phyloP scores from a whole-genome alignment of 768 basidiomycete genomes.

The Baorangia bicolor region DNA sequence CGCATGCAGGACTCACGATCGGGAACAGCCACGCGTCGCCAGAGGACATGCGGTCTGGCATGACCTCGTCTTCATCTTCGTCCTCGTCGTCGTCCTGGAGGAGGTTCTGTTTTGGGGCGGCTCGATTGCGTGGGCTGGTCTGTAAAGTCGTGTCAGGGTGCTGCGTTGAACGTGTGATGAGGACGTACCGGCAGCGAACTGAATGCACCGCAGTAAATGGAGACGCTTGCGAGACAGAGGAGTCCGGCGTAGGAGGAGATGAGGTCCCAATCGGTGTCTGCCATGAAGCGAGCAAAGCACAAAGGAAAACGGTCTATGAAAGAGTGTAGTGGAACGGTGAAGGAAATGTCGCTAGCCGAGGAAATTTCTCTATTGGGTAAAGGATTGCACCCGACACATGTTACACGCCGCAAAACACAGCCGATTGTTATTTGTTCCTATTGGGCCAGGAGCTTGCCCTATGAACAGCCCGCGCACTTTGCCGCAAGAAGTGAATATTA shows the following conservation, averaged over 20 bases:
- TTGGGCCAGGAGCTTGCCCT: too few species aligned
- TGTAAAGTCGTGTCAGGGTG: background rate
- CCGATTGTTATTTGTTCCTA: too few species aligned
- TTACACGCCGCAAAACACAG: too few species aligned
- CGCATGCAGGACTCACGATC: constrained; percentile 46
- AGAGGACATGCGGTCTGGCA: constrained; percentile 59
- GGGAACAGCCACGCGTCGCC: constrained; percentile 76
- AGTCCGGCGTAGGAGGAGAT: constrained; percentile 70
- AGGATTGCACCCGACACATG: too few species aligned
- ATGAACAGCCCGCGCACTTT: background rate
- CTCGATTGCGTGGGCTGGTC: constrained; percentile 3
- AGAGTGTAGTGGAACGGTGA: background rate
- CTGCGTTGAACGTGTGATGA: background rate
- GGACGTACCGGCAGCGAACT: constrained; percentile 63
- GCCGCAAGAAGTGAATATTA: background rate
- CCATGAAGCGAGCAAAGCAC: constrained; percentile 1
- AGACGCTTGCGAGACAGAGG: constrained; percentile 58
- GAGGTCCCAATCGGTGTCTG: constrained; percentile 51
- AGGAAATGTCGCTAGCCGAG: background rate
- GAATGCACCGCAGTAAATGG: constrained; percentile 69
- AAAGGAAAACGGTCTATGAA: background rate
- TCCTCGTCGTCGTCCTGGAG: constrained; percentile 42
- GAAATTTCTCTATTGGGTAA: background rate
- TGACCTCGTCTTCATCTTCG: constrained; percentile 53
- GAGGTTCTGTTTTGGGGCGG: constrained; percentile 4